Evolutionary conservation across 2,329 filamentous ascomycete species (phyloP), one percentile per base, ranked within the genome.

Genomic region (Lecanicillium sp.): DNA sequence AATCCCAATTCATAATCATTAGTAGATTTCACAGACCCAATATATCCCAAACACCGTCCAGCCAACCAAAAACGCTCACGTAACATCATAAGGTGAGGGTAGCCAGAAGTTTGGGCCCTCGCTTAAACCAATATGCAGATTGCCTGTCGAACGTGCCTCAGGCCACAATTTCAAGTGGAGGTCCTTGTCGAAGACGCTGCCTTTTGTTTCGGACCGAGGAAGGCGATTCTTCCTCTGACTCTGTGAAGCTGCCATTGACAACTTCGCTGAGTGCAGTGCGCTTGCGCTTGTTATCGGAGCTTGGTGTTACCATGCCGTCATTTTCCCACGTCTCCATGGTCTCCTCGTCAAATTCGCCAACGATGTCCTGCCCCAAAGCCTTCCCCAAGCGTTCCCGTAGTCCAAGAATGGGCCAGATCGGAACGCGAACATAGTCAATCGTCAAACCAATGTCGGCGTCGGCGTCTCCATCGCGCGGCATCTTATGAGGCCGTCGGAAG

Each of bases 391-490:
- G 70, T 58, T 80, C 76, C 50, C 73, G 72, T 6, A 81, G 66
- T 4, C 77, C 77, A 0, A 77, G 57, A 5, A 79, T 67, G 0
- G 78, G 78, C 74, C 75, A 80, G 21, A 75, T 66, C 0, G 73
- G 71, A 2, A 81, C 73, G 7, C 67, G 67, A 2, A 66, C 65
- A 56, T 74, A 72, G 27, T 71, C 65, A 17, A 81, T 72, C 29
- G 62, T 62, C 51, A 81, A 61, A 2, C 68, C 67, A 11, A 58
- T 50, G 3, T 62, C 40, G 12, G 59, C 55, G 4, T 57, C 56
- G 2, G 53, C 55, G 3, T 62, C 55, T 3, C 58, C 53, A 11
- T 44, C 38, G 8, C 47, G 21, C 1, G 69, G 68, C 2, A 66
- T 64, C 45, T 66, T 70, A 44, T 65, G 61, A 0, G 77, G 77